A percentile compares a stretch with the other conserved stretches of the same genome.
phyloP scores from a whole-genome alignment of 2,329 filamentous ascomycete genomes.

The Neoascochyta sp. region DNA sequence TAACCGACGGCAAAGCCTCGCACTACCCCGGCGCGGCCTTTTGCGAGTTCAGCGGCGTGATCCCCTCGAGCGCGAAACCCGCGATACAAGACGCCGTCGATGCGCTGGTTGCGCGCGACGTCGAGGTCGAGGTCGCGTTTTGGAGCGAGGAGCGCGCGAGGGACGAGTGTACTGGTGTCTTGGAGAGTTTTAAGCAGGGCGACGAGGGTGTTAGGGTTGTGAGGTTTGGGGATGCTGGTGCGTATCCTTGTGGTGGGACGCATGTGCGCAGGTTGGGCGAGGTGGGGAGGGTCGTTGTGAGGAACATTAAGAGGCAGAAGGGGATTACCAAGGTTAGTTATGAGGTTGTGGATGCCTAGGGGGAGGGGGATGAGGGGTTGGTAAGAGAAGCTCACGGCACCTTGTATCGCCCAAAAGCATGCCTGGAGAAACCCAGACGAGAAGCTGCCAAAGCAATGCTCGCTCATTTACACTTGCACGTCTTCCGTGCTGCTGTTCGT shows the following conservation, averaged over 20 bases:
- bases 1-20: constrained; percentile 66
- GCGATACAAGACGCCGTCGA: constrained; percentile 60
- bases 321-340: constrained; percentile 58
- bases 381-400: no score
- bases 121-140: constrained; percentile 54
- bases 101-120: constrained; percentile 50
- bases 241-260: constrained; percentile 72
- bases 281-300: constrained; percentile 60
- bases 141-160: constrained; percentile 63
- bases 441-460: no score
- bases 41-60: constrained; percentile 63
- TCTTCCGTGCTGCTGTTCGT: no score
- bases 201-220: constrained; percentile 56
- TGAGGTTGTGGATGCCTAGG: constrained; percentile 27
- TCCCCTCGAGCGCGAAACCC: constrained; percentile 51
- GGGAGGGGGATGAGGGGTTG: no score
- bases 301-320: constrained; percentile 63
- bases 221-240: constrained; percentile 63
- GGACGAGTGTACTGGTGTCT: constrained; percentile 37
- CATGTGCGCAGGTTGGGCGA: constrained; percentile 61
- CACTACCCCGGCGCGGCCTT: constrained; percentile 66
- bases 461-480: no score
- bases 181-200: constrained; percentile 36
- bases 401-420: no score
- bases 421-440: no score